Evolutionary conservation across 148 eudicot genomes (phyloP).

Genomic region (Diospyros lotus): DNA sequence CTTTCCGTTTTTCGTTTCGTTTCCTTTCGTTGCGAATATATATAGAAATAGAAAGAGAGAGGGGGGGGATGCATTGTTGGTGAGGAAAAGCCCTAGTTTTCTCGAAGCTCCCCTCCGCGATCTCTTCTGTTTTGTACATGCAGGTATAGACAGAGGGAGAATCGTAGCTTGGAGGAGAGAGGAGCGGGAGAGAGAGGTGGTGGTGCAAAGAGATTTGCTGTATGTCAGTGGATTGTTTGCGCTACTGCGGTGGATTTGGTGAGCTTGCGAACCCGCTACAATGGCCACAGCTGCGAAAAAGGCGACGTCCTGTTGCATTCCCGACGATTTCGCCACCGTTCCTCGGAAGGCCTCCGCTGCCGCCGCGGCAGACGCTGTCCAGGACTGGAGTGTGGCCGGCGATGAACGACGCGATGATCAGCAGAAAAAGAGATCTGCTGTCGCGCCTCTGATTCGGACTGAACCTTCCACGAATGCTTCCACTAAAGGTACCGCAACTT

Average conservation of each 20-base stretch:
- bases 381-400: conserved; percentile 23
- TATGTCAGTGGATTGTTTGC: conserved; percentile 58
- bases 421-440: conserved; percentile 18
- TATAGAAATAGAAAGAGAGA: not conserved
- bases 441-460: conserved; percentile 29
- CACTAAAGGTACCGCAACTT: conserved; percentile 28
- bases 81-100: conserved; percentile 12
- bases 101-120: not conserved
- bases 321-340: conserved; percentile 13
- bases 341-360: conserved; percentile 20
- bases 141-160: conserved; percentile 20
- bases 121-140: not conserved
- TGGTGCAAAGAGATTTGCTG: conserved; percentile 28
- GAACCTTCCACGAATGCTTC: conserved; percentile 39
- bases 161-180: not conserved
- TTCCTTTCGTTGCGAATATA: conserved; percentile 5
- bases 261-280: conserved; percentile 61
- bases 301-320: conserved; percentile 36
- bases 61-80: not conserved
- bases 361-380: conserved; percentile 18
- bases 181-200: conserved; percentile 13
- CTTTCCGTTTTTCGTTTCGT: not conserved
- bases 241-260: conserved; percentile 44
- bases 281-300: conserved; percentile 72
- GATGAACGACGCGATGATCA: conserved; percentile 16